Evolutionary conservation across 306 rosid genomes (phyloP), one percentile per base, ranked within the genome.

Genomic region (Malus orientalis): DNA sequence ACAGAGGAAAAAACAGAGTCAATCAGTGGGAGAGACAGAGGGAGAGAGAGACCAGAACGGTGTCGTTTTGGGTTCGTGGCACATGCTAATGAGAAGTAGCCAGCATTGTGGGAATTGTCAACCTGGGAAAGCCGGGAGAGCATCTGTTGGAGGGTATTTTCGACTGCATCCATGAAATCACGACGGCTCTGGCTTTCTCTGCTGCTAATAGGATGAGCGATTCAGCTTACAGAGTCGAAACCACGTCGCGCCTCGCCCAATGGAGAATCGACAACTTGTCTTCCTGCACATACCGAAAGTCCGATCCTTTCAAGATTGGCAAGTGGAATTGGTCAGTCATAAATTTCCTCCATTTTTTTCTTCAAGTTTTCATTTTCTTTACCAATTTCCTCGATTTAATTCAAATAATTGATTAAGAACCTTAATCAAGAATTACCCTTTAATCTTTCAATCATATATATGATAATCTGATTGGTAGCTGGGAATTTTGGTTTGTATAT

Each of bases 51-150:
- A 36, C 45, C 25, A 23, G 14, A 47, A 47, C 59, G 57, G 23
- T 16, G 74, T 67, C 38, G 77, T 69, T 13, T 14, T 5, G 2
- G 2, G 78, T 18, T 51, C 27, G 25, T 57, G 14, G 53, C 29
- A 49, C 36, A 51, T 45, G 79, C 79, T 83, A 81, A 91, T 88
- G 96, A 91, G 30, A 90, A 86, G 85, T 67, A 51, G 20, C 20
- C 85, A 80, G 73, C 20, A 25, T 51, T 73, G 78, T 63, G 73
- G 74, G 69, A 81, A 64, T 80, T 79, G 81, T 65, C 87, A 96
- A 89, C 88, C 99, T 96, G 99, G 99, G 98, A 88, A 96, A 92
- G 91, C 86, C 82, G 40, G 96, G 96, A 84, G 99, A 91, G 44
- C 89, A 79, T 60, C 75, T 91, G 81, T 82, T 92, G 84, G 97